These are phyloP conservation scores for Tagetes erecta DNA, from an alignment of 129 eudicot genomes.

Conservation along the genomic window DNA sequence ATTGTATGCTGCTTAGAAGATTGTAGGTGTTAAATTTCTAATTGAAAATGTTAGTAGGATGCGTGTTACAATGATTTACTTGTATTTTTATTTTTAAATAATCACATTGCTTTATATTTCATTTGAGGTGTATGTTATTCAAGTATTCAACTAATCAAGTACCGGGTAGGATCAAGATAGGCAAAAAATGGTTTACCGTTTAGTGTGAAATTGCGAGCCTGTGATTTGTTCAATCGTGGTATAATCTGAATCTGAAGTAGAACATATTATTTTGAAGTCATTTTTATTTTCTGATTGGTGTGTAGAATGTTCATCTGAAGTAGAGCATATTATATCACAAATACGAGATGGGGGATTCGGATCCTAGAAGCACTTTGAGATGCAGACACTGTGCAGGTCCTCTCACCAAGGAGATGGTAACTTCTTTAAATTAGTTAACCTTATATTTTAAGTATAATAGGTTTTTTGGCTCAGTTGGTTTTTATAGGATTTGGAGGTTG, in stretches of 20 bases:
- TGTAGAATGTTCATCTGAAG: constrained; percentile 2
- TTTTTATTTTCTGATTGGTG: constrained; percentile 21
- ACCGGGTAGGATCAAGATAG: background rate
- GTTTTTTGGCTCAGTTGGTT: background rate
- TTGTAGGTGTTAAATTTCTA: background rate
- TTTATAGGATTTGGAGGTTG: background rate
- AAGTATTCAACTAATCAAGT: background rate
- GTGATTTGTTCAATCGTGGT: constrained; percentile 7
- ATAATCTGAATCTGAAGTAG: constrained; percentile 6
- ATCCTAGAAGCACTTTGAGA: constrained; percentile 38
- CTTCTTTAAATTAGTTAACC: background rate
- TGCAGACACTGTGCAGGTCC: constrained; percentile 94
- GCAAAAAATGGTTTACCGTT: background rate
- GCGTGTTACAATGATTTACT: background rate
- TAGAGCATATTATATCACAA: constrained; percentile 14
- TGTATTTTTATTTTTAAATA: background rate
- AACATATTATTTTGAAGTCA: background rate
- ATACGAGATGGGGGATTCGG: constrained; percentile 45
- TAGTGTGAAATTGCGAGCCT: background rate
- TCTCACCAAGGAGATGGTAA: constrained; percentile 74
- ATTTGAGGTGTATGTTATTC: background rate
- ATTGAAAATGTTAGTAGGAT: background rate
- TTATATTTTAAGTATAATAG: constrained; percentile 8
- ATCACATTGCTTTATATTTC: background rate
- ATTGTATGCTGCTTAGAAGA: background rate